Evolutionary conservation across 169 alveolate genomes (phyloP).

Genomic region (Amoebophrya sp.): DNA sequence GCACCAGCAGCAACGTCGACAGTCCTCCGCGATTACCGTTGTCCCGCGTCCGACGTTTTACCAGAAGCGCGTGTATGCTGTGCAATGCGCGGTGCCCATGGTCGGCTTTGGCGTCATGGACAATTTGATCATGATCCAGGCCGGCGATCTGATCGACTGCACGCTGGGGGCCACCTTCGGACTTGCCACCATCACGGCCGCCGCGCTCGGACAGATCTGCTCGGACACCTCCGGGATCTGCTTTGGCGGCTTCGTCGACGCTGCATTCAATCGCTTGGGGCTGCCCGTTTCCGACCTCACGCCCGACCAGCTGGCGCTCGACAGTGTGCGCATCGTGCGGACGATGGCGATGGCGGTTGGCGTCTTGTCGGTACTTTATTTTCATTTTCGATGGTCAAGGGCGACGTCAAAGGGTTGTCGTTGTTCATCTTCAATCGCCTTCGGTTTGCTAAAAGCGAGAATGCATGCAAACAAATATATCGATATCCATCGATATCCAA

Average conservation of each 20-base stretch:
- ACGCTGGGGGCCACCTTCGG: conserved; percentile 50
- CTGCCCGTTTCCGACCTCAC: conserved; percentile 29
- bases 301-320: conserved; percentile 21
- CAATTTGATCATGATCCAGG: conserved; percentile 50
- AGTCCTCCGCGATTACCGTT: too few species aligned
- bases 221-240: conserved; percentile 51
- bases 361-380: neutral
- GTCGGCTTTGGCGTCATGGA: conserved; percentile 53
- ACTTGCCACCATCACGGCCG: conserved; percentile 50
- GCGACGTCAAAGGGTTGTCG: too few species aligned
- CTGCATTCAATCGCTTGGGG: conserved; percentile 28
- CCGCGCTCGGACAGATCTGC: conserved; percentile 53
- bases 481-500: too few species aligned
- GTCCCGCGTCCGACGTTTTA: neutral
- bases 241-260: conserved; percentile 47
- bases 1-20: too few species aligned
- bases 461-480: too few species aligned
- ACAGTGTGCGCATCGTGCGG: neutral
- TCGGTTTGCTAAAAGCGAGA: too few species aligned
- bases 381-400: too few species aligned
- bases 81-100: conserved; percentile 50
- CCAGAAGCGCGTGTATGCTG: neutral
- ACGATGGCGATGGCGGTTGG: neutral
- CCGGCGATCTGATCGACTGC: conserved; percentile 47
- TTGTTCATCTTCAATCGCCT: too few species aligned